A percentile compares a stretch with the other conserved stretches of the same genome.
These are phyloP conservation scores for Candida quercuum DNA, from an alignment of 805 yeast species.

Conservation along the genomic window DNA sequence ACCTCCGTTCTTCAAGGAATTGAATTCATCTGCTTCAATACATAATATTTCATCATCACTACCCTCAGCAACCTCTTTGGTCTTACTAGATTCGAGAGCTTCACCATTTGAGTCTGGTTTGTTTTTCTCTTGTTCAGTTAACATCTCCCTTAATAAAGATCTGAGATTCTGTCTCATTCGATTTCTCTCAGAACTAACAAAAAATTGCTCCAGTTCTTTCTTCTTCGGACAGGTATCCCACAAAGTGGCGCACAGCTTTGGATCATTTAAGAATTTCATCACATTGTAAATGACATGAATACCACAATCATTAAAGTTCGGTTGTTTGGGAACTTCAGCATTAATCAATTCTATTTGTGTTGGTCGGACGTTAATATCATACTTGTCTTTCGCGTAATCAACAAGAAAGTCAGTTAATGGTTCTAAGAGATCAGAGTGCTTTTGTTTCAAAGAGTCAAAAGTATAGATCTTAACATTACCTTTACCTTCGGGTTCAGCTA, in stretches of 20 bases:
- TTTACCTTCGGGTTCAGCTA: slow-evolving; percentile 12
- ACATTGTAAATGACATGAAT: slow-evolving; percentile 80
- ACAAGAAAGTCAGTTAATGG: slow-evolving; percentile 57
- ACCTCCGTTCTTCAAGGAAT: too few species aligned
- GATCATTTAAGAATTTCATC: slow-evolving; percentile 48
- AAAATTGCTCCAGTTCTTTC: slow-evolving; percentile 11
- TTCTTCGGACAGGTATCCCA: slow-evolving; percentile 38
- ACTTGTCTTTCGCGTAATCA: slow-evolving; percentile 65
- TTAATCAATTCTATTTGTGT: slow-evolving; percentile 41
- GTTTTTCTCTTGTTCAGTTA: background rate
- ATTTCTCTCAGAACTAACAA: slow-evolving; percentile 23
- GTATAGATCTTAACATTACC: slow-evolving; percentile 31
- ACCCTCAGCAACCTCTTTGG: slow-evolving; percentile 14
- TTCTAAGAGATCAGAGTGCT: slow-evolving; percentile 43
- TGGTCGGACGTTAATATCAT: slow-evolving; percentile 39
- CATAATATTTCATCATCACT: slow-evolving; percentile 14
- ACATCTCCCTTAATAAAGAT: too few species aligned
- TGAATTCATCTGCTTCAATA: slow-evolving; percentile 6
- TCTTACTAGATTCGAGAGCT: slow-evolving; percentile 5
- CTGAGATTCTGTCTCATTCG: slow-evolving; percentile 20
- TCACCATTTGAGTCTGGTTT: background rate
- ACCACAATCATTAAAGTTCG: slow-evolving; percentile 92
- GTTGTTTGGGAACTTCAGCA: slow-evolving; percentile 73
- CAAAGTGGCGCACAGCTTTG: too few species aligned
- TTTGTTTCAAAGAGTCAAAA: slow-evolving; percentile 71